These are phyloP conservation scores for Epichloe coenophiala DNA, from an alignment of 2,329 filamentous ascomycete genomes.

Conservation along the genomic window DNA sequence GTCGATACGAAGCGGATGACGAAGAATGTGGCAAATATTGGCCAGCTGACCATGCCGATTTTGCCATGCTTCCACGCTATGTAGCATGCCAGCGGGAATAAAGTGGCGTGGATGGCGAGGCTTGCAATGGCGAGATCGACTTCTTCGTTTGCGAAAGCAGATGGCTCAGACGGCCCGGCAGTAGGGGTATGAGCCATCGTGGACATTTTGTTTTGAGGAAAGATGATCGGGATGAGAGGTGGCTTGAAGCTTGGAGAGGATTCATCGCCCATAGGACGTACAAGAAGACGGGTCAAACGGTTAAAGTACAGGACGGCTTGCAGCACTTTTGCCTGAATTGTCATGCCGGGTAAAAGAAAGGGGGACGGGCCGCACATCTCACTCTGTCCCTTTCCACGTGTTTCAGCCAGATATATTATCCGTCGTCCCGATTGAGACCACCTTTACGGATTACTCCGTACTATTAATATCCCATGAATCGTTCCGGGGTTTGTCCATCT, in stretches of 20 bases:
- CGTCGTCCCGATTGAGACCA: no score
- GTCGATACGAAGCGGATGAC: background rate
- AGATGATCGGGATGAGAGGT: background rate
- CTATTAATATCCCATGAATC: no score
- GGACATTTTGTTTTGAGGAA: background rate
- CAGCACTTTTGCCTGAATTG: no score
- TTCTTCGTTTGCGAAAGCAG: background rate
- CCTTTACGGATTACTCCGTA: no score
- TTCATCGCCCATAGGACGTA: background rate
- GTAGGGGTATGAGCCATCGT: background rate
- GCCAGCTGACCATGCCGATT: background rate
- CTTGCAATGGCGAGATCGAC: background rate
- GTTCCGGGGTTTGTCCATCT: no score
- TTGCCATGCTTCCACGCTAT: slow-evolving; percentile 2
- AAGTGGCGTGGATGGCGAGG: background rate
- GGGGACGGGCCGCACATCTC: no score
- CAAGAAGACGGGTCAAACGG: no score
- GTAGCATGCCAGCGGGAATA: background rate
- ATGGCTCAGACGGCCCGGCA: no score
- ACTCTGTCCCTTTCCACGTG: no score
- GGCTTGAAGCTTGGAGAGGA: background rate
- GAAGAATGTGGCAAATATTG: background rate
- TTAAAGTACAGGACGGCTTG: no score
- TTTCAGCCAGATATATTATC: no score
- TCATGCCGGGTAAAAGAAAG: no score